Evolutionary conservation across 148 eudicot genomes (phyloP), one percentile per base, ranked within the genome.

Genomic region (Fagopyrum homotropicum): DNA sequence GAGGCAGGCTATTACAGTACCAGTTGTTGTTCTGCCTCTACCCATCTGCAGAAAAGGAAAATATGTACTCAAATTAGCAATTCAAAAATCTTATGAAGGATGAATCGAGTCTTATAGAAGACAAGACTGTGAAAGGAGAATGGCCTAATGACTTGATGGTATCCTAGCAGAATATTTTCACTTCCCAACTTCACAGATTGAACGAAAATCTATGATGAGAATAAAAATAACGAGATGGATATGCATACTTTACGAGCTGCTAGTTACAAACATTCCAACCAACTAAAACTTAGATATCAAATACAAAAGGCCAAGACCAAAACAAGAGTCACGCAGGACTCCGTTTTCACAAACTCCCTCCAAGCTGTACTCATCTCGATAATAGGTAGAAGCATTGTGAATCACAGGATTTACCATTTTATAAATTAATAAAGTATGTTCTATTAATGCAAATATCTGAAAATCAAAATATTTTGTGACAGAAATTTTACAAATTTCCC

Each of bases 1-100:
- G 77, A 93, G 98, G 82, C 98, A 91, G 69, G 98, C 98, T 77
- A 93, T 91, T 47, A 93, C 98, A 75, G 98, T 93, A 74, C 98
- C 98, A 12, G 97, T 93, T 76, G 98, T 93, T 72, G 98, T 93
- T 83, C 98, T 85, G 70, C 98, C 98, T 75, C 86, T 88, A 59
- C 98, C 98, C 98, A 93, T 93, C 97, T 93, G 91, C 44, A 78
- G 63, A 77, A 79, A 73, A 75, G 55, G 49, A 19, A 74, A 69
- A 68, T 15, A 71, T 44, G 49, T 6, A 66, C 17, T 63, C 5
- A 15, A 35, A 14, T 9, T 9, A 66, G 47, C 35, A 40, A 66
- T 35, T 4, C 7, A 22, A 40, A 63, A 63, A 66, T 40, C 17
- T 40, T 9, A 26, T 26, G 44, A 10, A 3, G 19, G 68, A 61